These are phyloP conservation scores for Entomortierella lignicola DNA, from an alignment of 192 early-diverging fungal species.

Conservation along the genomic window DNA sequence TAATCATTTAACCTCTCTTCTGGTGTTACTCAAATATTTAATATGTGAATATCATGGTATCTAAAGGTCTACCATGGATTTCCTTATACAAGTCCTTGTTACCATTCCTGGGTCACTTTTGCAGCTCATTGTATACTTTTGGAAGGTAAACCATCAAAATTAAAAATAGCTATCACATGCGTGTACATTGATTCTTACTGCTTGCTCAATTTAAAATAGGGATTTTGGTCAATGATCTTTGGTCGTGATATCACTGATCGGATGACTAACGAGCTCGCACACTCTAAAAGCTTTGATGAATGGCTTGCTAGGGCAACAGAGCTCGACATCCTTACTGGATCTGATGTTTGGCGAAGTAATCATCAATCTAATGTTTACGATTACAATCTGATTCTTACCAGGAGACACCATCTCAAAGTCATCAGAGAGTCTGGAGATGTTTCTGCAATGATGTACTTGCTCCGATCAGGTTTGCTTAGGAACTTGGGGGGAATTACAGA, in stretches of 20 bases:
- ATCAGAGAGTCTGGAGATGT: slow-evolving; percentile 63
- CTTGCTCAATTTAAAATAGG: slow-evolving; percentile 3
- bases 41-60: background rate
- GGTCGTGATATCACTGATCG: slow-evolving; percentile 57
- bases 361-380: slow-evolving; percentile 70
- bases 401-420: slow-evolving; percentile 61
- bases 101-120: slow-evolving; percentile 29
- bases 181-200: background rate
- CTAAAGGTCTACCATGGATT: slow-evolving; percentile 2
- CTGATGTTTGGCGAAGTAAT: slow-evolving; percentile 70
- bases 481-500: slow-evolving; percentile 82
- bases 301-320: slow-evolving; percentile 63
- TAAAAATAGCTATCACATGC: background rate
- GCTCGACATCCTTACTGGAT: slow-evolving; percentile 61
- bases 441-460: slow-evolving; percentile 68
- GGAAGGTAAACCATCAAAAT: slow-evolving; percentile 31
- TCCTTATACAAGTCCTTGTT: slow-evolving; percentile 15
- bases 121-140: slow-evolving; percentile 44
- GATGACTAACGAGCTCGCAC: slow-evolving; percentile 55
- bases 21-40: no score
- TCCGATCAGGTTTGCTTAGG: slow-evolving; percentile 72
- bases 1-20: no score
- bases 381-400: slow-evolving; percentile 67
- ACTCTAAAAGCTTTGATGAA: slow-evolving; percentile 63
- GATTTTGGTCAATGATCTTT: slow-evolving; percentile 43